Base-by-base conservation (phyloP, 208 protist genomes). In the Acanthamoeba triangularis region DNA sequence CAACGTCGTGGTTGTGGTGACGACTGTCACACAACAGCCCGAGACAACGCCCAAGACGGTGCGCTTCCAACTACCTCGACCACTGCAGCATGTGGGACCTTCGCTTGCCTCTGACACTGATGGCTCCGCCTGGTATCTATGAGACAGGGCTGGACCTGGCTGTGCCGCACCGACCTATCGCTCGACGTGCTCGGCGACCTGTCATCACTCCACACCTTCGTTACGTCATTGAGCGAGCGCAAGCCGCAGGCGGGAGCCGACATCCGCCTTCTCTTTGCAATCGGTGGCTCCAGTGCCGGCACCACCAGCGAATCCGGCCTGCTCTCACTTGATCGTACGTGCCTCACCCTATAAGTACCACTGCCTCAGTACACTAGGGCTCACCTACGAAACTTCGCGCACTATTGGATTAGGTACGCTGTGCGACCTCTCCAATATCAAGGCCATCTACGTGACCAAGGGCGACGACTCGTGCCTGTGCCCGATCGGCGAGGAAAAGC, bases 401-500 rank as follows among this genome's bases (percentile, higher is more conserved):
- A 8, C 54, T 3, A 59, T 59, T 16, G 6, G 20, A 13, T 1
- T 8, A 65, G 59, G 59, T 37, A 78, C n/a, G 69, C 30, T 1
- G 11, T 18, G n/a, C 69, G 20, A 47, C 37, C 69, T 78, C 4
- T 47, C n/a, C 16, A 41, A 30, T 1, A 37, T 84, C 16, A 16
- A 84, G 74, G n/a, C 23, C n/a, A 30, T 84, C 23, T 52, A 84
- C 23, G 74, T 84, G 20, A 52, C 37, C 74, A 28, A 30, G 35
- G 74, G 74, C 74, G 41, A 84, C 41, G 74, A 84, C 44, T 28
- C 44, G n/a, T 84, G 74, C 74, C 44, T 84, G 37, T 84, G 74
- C 74, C 74, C 74, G 8, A 49, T 84, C 74, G 2, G 2, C 23
- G 74, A 52, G n/a, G 33, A 54, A 0, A 84, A 44, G 44, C 30